Evolutionary conservation across 441 rosid genomes (phyloP).

Genomic region (Populus trichocarpa): DNA sequence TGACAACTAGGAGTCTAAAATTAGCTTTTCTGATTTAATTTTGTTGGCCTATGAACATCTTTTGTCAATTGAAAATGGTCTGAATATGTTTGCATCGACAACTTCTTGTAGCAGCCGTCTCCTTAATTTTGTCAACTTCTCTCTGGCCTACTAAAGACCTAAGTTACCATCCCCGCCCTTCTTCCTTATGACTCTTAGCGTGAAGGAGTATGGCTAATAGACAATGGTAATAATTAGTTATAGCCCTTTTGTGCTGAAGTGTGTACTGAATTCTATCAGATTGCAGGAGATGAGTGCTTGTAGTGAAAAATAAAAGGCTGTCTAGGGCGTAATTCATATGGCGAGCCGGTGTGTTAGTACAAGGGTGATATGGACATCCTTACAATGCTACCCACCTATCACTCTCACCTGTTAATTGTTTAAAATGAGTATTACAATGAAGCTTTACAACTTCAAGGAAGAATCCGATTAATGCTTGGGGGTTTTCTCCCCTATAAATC

Average conservation of each 20-base stretch:
- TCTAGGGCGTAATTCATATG: not conserved
- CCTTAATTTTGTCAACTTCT: too few species aligned
- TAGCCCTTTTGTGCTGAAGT: too few species aligned
- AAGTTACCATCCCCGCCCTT: not conserved
- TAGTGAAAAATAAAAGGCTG: too few species aligned
- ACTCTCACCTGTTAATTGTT: not conserved
- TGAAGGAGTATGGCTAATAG: not conserved
- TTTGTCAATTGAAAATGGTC: not conserved
- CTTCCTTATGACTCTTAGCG: too few species aligned
- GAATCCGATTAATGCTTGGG: not conserved
- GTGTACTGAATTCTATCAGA: not conserved
- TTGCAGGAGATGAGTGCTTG: not conserved
- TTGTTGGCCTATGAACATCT: not conserved
- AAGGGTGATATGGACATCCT: not conserved
- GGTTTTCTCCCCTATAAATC: conserved; percentile 6
- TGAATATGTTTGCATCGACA: not conserved
- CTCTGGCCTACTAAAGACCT: not conserved
- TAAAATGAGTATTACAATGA: not conserved
- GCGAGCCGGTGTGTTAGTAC: not conserved
- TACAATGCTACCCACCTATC: not conserved
- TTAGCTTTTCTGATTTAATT: not conserved
- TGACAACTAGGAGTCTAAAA: too few species aligned
- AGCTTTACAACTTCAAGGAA: not conserved
- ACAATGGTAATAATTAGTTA: not conserved
- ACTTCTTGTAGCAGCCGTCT: not conserved